A percentile compares a stretch with the other conserved stretches of the same genome.
Conservation (phyloP, 306 rosid genomes). For the Prunus persica region DNA sequence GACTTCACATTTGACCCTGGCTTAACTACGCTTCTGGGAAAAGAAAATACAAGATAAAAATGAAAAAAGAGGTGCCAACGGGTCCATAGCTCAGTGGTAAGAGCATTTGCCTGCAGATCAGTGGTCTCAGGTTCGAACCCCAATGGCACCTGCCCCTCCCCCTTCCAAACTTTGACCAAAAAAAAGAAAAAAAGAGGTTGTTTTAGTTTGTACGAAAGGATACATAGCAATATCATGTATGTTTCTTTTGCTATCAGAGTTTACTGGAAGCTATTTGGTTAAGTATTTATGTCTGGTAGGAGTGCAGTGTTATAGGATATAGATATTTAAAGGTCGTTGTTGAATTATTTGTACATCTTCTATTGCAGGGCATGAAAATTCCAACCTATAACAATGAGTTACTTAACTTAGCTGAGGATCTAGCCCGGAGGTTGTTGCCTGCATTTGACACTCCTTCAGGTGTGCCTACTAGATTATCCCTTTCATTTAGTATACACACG, state of each 20-base stretch:
- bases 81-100: too few species aligned
- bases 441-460: slow-evolving; percentile 99
- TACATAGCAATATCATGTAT: background rate
- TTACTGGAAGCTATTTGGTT: background rate
- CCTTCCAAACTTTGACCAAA: background rate
- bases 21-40: background rate
- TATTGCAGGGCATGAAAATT: slow-evolving; percentile 80
- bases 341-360: slow-evolving; percentile 7
- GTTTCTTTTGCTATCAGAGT: background rate
- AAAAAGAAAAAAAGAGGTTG: background rate
- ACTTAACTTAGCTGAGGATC: slow-evolving; percentile 85
- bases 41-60: background rate
- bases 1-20: background rate
- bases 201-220: background rate
- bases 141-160: too few species aligned
- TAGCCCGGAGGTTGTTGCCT: slow-evolving; percentile 84
- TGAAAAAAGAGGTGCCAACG: background rate
- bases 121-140: too few species aligned
- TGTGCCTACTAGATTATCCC: slow-evolving; percentile 26
- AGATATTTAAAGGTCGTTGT: slow-evolving; percentile 8
- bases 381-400: slow-evolving; percentile 74
- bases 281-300: background rate
- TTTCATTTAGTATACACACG: background rate
- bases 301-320: background rate
- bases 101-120: too few species aligned